Conservation (phyloP, 306 rosid species). For the Quercus mongolica region DNA sequence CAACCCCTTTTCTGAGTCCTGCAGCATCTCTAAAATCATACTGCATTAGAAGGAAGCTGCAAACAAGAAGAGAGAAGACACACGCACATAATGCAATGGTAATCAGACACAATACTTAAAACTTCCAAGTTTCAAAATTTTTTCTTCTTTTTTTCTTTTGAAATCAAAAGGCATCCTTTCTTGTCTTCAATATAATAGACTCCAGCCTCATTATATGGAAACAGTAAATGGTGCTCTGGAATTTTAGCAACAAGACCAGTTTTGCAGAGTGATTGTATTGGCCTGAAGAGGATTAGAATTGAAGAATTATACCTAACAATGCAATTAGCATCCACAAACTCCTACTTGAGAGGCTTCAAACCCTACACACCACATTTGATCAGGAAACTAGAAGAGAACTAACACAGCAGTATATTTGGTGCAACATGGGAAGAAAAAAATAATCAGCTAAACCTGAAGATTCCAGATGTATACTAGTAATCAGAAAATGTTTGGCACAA, state of each 20-base stretch:
- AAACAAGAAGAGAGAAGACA: not conserved
- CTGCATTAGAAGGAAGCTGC: not conserved
- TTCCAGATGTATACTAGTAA: not conserved
- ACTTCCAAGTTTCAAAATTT: not conserved
- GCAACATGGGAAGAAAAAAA: not conserved
- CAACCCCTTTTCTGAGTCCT: not conserved
- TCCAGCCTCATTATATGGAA: not conserved
- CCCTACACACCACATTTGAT: conserved; percentile 33
- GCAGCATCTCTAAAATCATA: not conserved
- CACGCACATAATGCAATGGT: not conserved
- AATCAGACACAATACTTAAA: not conserved
- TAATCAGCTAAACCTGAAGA: not conserved
- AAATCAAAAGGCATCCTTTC: not conserved
- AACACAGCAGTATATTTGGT: no score
- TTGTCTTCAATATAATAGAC: not conserved
- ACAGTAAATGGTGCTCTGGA: not conserved
- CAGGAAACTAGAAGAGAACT: not conserved
- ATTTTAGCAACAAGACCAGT: not conserved
- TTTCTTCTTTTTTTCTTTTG: not conserved
- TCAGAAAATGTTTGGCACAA: not conserved
- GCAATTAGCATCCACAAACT: conserved; percentile 15
- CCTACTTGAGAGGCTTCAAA: conserved; percentile 64
- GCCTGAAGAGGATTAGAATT: not conserved
- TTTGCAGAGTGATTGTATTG: not conserved
- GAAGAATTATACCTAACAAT: conserved; percentile 17